Conservation (phyloP, 176 grass and related monocot species). For the Poa annua region DNA sequence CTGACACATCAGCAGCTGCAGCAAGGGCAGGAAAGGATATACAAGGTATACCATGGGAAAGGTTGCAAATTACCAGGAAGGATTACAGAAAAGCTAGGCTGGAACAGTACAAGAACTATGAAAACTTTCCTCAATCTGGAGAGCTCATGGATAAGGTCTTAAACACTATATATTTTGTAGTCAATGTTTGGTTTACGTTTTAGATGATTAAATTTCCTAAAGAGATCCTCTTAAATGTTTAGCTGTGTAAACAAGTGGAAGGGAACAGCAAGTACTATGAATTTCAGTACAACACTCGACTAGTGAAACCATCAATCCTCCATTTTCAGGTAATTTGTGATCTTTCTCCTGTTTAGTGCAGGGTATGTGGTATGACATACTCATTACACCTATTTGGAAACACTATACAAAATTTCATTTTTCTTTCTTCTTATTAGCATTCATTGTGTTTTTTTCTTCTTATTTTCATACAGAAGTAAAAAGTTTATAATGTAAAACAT, state of each 20-base stretch:
- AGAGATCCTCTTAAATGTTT: conserved; percentile 34
- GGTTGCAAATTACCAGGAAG: conserved; percentile 57
- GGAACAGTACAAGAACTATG: conserved; percentile 95
- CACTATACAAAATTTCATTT: background rate
- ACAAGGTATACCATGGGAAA: conserved; percentile 95
- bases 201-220: conserved; percentile 34
- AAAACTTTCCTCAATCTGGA: conserved; percentile 75
- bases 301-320: conserved; percentile 76
- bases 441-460: conserved; percentile 11
- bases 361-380: background rate
- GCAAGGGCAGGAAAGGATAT: conserved; percentile 91
- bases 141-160: conserved; percentile 77
- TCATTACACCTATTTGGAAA: conserved; percentile 11
- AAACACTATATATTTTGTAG: conserved; percentile 11
- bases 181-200: conserved; percentile 31
- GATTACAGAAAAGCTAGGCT: conserved; percentile 79
- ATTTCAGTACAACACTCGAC: conserved; percentile 78
- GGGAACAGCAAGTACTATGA: conserved; percentile 78
- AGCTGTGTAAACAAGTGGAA: conserved; percentile 80
- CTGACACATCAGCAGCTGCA: conserved; percentile 80
- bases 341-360: conserved; percentile 23
- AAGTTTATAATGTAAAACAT: background rate
- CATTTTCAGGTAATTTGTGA: conserved; percentile 82
- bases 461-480: background rate
- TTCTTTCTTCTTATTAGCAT: conserved; percentile 17